Conservation (phyloP, 495 filamentous ascomycete genomes). For the Tuber umbilicatum region DNA sequence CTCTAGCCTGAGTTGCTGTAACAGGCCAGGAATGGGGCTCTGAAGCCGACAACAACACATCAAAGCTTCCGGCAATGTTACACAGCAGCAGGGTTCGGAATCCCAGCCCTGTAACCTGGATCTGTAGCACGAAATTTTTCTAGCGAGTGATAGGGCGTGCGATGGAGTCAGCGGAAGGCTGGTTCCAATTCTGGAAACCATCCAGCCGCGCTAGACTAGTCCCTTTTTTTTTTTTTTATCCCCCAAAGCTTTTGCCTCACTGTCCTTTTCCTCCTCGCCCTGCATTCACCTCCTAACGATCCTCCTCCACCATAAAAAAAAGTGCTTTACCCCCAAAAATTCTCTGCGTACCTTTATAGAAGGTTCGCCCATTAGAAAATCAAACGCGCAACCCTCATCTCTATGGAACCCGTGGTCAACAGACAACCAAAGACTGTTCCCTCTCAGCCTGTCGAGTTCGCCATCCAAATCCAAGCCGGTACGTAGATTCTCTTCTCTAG, state of each 20-base stretch:
- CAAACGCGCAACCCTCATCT: neutral
- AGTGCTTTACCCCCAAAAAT: neutral
- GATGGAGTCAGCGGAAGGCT: neutral
- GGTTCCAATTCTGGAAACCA: neutral
- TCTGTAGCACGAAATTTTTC: neutral
- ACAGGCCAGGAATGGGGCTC: neutral
- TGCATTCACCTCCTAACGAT: neutral
- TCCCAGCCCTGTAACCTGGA: neutral
- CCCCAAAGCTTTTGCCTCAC: neutral
- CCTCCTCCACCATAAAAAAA: neutral
- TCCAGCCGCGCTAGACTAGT: neutral
- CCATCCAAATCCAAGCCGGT: conserved; percentile 3
- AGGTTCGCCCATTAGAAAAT: neutral
- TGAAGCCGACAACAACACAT: neutral
- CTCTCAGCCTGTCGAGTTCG: neutral
- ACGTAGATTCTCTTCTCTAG: neutral
- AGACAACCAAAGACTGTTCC: neutral
- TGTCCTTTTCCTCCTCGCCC: neutral
- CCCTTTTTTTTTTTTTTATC: neutral
- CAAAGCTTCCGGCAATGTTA: neutral
- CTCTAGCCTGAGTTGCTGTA: neutral
- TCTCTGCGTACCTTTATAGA: neutral
- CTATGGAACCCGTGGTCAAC: neutral
- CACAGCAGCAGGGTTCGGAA: neutral
- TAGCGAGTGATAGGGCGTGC: neutral